phyloP scores from a whole-genome alignment of 176 grass and related monocot species.

The Hordeum marinum region DNA sequence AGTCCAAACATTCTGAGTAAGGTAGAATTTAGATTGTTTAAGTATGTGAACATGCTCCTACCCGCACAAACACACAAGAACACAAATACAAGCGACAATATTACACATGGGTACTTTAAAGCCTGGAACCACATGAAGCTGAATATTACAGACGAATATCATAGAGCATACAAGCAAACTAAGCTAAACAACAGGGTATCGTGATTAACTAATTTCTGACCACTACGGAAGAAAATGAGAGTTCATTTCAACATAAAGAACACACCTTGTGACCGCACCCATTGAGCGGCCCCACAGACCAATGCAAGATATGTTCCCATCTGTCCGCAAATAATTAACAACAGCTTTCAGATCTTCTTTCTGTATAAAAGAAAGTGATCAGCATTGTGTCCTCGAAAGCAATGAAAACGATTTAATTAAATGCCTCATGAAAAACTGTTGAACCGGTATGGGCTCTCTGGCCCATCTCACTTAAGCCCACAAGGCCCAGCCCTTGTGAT shows the following conservation, averaged over 20 bases:
- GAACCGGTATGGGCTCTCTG: no score
- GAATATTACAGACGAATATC: background rate
- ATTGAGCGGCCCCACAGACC: conserved; percentile 99
- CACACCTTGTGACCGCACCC: conserved; percentile 93
- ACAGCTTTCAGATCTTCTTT: conserved; percentile 95
- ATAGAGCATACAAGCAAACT: conserved; percentile 1
- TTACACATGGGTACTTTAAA: background rate
- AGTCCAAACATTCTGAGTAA: conserved; percentile 9
- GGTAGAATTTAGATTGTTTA: background rate
- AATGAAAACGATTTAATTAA: conserved; percentile 1
- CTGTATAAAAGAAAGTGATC: conserved; percentile 46
- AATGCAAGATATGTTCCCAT: conserved; percentile 87
- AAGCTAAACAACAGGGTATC: background rate
- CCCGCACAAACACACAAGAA: background rate
- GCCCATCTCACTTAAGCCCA: no score
- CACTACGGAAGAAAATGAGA: background rate
- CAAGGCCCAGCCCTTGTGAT: no score
- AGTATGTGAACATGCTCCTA: background rate
- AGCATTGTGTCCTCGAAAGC: conserved; percentile 13
- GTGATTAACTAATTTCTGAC: background rate
- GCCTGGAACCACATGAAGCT: background rate
- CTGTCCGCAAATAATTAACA: conserved; percentile 75
- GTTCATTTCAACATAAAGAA: conserved; percentile 14
- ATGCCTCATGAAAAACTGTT: background rate
- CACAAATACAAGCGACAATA: conserved; percentile 1